Percentiles rank a stretch among this genome's conserved stretches.
Conservation (phyloP, 2,329 filamentous ascomycete species). For the Ophiostoma quercus region DNA sequence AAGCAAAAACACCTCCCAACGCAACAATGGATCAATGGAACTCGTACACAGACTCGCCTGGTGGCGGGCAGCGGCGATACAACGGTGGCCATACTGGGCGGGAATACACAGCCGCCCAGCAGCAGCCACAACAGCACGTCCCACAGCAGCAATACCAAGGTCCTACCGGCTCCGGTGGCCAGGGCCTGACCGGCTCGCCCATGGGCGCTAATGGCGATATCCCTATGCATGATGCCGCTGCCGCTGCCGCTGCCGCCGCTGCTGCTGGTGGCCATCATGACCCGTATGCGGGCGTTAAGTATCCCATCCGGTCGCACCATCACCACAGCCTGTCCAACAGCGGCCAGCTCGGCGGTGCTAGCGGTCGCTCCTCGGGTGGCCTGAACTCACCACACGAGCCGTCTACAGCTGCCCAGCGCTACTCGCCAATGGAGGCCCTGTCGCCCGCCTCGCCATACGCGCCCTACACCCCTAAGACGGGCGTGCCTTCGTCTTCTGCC, state of each 20-base stretch:
- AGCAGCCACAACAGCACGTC: slow-evolving; percentile 28
- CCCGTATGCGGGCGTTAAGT: slow-evolving; percentile 79
- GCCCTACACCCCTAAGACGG: slow-evolving; percentile 58
- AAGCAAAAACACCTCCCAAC: background rate
- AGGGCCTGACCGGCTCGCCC: slow-evolving; percentile 53
- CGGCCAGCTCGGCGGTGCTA: slow-evolving; percentile 31
- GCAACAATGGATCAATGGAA: slow-evolving; percentile 58
- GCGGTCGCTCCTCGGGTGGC: slow-evolving; percentile 39
- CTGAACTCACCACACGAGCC: slow-evolving; percentile 72
- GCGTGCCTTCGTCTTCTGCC: slow-evolving; percentile 42
- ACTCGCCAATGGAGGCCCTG: slow-evolving; percentile 90
- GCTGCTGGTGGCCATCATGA: slow-evolving; percentile 45
- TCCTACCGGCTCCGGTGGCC: slow-evolving; percentile 14
- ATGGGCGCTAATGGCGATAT: slow-evolving; percentile 61
- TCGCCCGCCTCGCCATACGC: slow-evolving; percentile 74
- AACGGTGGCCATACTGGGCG: slow-evolving; percentile 40
- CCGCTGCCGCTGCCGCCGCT: slow-evolving; percentile 15
- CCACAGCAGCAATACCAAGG: slow-evolving; percentile 29
- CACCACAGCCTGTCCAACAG: slow-evolving; percentile 62
- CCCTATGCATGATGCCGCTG: slow-evolving; percentile 72
- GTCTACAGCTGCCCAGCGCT: slow-evolving; percentile 79
- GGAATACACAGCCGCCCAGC: slow-evolving; percentile 27
- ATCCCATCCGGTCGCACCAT: slow-evolving; percentile 72
- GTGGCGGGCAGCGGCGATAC: slow-evolving; percentile 59
- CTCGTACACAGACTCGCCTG: slow-evolving; percentile 60